phyloP scores from a whole-genome alignment of 371 early-diverging fungal species.

The Apophysomyces trapeziformis region DNA sequence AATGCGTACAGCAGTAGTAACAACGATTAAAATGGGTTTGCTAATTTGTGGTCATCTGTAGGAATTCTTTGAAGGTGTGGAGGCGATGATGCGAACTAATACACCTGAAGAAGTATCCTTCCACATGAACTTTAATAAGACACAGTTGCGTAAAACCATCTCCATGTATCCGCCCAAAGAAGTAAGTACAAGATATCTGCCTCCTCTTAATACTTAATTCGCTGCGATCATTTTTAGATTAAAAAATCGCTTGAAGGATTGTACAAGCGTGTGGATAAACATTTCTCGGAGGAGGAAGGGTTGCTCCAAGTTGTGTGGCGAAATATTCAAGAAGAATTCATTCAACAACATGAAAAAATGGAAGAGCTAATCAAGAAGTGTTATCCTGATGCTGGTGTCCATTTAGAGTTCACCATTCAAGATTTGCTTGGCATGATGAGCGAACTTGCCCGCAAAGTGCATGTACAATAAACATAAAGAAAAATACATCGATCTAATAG shows the following conservation, averaged over 20 bases:
- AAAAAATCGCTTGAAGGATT: slow-evolving; percentile 80
- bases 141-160: slow-evolving; percentile 84
- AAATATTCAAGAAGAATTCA: slow-evolving; percentile 87
- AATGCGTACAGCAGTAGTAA: not conserved
- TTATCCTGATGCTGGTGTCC: slow-evolving; percentile 84
- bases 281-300: slow-evolving; percentile 85
- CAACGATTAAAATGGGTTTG: too few relatives aligned
- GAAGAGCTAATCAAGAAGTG: slow-evolving; percentile 80
- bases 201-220: too few relatives aligned
- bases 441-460: slow-evolving; percentile 62
- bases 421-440: slow-evolving; percentile 78
- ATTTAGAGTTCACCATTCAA: slow-evolving; percentile 87
- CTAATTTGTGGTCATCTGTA: slow-evolving; percentile 13
- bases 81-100: slow-evolving; percentile 74
- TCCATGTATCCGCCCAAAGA: slow-evolving; percentile 83
- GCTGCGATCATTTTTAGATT: slow-evolving; percentile 43
- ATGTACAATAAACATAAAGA: slow-evolving; percentile 25
- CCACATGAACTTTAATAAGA: slow-evolving; percentile 85
- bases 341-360: slow-evolving; percentile 81
- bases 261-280: slow-evolving; percentile 93
- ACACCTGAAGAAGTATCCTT: slow-evolving; percentile 86
- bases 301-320: slow-evolving; percentile 91
- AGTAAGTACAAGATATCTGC: slow-evolving; percentile 37
- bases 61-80: slow-evolving; percentile 97
- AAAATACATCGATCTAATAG: not conserved